A percentile compares a stretch with the other conserved stretches of the same genome.
Conservation (phyloP, 2,329 filamentous ascomycete species). For the Microascus cirrosus region DNA sequence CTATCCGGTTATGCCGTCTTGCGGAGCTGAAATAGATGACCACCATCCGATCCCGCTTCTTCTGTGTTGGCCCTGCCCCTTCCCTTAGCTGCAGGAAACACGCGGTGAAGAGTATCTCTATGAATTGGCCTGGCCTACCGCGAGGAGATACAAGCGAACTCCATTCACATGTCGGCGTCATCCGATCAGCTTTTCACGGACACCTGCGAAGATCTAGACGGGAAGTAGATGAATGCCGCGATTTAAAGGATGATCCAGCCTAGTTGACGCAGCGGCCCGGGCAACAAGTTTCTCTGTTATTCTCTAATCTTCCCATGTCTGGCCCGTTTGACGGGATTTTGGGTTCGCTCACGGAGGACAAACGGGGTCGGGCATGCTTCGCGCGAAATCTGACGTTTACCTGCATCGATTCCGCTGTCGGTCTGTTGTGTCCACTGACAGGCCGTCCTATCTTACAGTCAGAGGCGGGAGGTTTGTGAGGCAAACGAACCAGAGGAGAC, state of each 20-base stretch:
- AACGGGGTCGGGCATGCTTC: background rate
- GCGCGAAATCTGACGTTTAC: background rate
- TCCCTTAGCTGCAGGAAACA: background rate
- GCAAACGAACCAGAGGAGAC: background rate
- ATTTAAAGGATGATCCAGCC: background rate
- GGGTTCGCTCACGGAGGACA: background rate
- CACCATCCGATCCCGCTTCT: background rate
- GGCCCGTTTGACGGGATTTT: background rate
- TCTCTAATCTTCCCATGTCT: background rate
- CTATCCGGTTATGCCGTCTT: background rate
- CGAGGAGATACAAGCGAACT: background rate
- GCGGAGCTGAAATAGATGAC: background rate
- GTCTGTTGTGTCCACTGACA: background rate
- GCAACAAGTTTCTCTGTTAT: background rate
- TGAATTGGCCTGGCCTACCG: background rate
- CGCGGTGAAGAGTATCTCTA: background rate
- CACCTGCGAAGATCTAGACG: background rate
- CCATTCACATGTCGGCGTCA: background rate
- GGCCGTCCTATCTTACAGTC: background rate
- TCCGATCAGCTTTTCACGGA: background rate
- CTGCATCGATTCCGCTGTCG: background rate
- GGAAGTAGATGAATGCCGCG: background rate
- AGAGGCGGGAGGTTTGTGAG: background rate
- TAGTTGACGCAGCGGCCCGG: background rate
- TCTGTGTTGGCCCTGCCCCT: background rate